Evolutionary conservation across 805 yeast species (phyloP).

Genomic region (Nakazawaea anatomiae): DNA sequence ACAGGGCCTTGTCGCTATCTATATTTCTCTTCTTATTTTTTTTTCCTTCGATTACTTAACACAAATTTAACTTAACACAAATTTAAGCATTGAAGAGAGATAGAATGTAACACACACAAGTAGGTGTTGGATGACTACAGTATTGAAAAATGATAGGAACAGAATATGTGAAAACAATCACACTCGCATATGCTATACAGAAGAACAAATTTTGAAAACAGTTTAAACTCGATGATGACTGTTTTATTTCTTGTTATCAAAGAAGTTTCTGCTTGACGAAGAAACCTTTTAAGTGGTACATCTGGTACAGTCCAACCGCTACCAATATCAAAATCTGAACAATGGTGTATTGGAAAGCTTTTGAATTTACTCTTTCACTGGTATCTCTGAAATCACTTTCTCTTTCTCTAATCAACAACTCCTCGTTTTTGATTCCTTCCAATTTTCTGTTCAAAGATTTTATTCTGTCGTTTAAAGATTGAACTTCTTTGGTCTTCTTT

Average conservation of each 20-base stretch:
- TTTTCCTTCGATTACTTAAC: too few relatives aligned
- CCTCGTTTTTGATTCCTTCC: conserved; percentile 58
- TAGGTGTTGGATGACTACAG: too few relatives aligned
- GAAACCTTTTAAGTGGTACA: conserved; percentile 71
- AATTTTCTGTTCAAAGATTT: conserved; percentile 53
- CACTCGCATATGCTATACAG: neutral
- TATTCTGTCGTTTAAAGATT: conserved; percentile 49
- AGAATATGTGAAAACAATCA: too few relatives aligned
- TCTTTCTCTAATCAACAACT: conserved; percentile 53
- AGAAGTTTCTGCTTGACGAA: conserved; percentile 85
- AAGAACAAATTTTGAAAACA: too few relatives aligned
- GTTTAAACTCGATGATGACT: too few relatives aligned
- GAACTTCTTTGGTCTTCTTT: conserved; percentile 47
- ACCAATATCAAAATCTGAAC: conserved; percentile 64
- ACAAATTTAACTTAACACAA: too few relatives aligned
- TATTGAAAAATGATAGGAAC: too few relatives aligned
- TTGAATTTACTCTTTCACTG: conserved; percentile 68
- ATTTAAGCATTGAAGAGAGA: too few relatives aligned
- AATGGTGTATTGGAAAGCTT: conserved; percentile 69
- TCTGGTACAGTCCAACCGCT: conserved; percentile 69
- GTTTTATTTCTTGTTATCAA: conserved; percentile 20
- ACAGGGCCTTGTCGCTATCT: too few relatives aligned
- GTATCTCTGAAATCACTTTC: conserved; percentile 75
- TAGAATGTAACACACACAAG: too few relatives aligned
- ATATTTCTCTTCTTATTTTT: too few relatives aligned